Evolutionary conservation across 2,329 filamentous ascomycete species (phyloP).

Genomic region (Geoglossum cookeanum): DNA sequence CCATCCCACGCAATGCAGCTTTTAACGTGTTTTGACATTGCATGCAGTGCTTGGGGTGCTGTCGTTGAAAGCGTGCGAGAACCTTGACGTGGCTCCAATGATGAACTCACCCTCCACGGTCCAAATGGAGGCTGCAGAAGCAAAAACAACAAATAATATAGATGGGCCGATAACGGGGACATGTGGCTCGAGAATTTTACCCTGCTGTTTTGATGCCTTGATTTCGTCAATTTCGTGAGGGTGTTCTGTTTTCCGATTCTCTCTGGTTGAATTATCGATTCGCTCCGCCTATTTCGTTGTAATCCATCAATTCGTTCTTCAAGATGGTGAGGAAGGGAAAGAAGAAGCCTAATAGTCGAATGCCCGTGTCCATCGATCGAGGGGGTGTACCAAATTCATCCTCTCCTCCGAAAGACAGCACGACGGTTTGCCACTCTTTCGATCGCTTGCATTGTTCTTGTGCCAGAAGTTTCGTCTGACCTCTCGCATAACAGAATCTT

Average conservation of each 20-base stretch:
- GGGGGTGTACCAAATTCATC: neutral
- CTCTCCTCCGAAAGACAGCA: neutral
- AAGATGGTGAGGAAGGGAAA: neutral
- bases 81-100: constrained; percentile 2
- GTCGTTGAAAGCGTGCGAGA: neutral
- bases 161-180: neutral
- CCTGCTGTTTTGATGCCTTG: neutral
- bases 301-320: neutral
- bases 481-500: constrained; percentile 2
- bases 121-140: neutral
- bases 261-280: constrained; percentile 2
- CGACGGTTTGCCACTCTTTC: constrained; percentile 1
- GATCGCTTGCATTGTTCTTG: constrained; percentile 1
- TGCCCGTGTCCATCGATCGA: neutral
- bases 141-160: neutral
- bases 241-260: constrained; percentile 1
- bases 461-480: neutral
- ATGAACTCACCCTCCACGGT: neutral
- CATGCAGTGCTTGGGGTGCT: neutral
- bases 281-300: neutral
- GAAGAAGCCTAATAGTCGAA: neutral
- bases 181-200: neutral
- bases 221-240: neutral
- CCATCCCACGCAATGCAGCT: neutral
- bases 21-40: neutral